A percentile compares a stretch with the other conserved stretches of the same genome.
phyloP scores from a whole-genome alignment of 2,329 filamentous ascomycete species.

The Trichothecium roseum region DNA sequence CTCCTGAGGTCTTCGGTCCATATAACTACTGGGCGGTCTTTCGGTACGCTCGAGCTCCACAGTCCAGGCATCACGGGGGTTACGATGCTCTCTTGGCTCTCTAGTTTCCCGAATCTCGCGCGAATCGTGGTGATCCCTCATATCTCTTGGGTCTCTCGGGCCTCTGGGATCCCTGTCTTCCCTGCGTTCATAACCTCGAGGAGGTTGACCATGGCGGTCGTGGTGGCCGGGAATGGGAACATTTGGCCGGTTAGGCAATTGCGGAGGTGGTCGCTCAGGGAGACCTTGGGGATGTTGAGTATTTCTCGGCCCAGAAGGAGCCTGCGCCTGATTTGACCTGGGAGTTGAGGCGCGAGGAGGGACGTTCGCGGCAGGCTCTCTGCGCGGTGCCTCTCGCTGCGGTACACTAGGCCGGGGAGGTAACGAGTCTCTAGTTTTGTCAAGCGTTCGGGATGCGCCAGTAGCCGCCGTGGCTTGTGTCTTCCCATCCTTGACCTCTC shows the following conservation, averaged over 20 bases:
- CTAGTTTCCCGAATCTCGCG: conserved; percentile 25
- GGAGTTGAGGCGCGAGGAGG: conserved; percentile 17
- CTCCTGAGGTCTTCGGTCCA: conserved; percentile 33
- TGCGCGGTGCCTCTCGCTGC: conserved; percentile 15
- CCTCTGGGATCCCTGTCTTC: conserved; percentile 22
- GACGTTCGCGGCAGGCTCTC: conserved; percentile 10
- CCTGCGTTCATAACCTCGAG: conserved; percentile 28
- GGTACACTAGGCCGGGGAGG: conserved; percentile 19
- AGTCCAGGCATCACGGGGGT: conserved; percentile 23
- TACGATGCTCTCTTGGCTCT: conserved; percentile 26
- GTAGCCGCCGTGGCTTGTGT: neutral
- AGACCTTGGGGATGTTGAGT: conserved; percentile 23
- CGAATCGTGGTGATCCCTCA: conserved; percentile 16
- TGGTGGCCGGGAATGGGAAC: conserved; percentile 41
- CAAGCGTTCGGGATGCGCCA: neutral
- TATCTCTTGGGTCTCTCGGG: conserved; percentile 14
- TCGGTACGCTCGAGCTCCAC: conserved; percentile 29
- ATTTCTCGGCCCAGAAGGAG: conserved; percentile 11
- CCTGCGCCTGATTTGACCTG: conserved; percentile 8
- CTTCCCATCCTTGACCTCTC: conserved; percentile 57
- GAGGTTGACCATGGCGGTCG: conserved; percentile 21
- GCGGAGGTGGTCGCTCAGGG: conserved; percentile 25
- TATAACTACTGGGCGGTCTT: conserved; percentile 27
- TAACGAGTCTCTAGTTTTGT: conserved; percentile 15
- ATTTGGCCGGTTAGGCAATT: conserved; percentile 48